phyloP scores from a whole-genome alignment of 2,329 filamentous ascomycete genomes.

The Paecilomyces niveus region DNA sequence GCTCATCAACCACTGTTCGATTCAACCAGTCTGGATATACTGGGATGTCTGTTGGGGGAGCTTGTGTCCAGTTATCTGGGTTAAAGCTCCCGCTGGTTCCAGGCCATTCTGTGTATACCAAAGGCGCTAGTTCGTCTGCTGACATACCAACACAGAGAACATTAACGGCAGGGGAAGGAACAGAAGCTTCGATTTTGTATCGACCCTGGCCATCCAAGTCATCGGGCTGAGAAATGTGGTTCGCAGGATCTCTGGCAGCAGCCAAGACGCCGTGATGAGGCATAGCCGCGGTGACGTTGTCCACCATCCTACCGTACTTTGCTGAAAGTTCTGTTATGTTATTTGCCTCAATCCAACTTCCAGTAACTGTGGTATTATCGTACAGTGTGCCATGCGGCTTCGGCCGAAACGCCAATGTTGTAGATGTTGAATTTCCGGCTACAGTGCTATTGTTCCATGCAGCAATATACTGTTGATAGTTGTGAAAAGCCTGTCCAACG shows the following conservation, averaged over 20 bases:
- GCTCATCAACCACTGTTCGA: conserved; percentile 56
- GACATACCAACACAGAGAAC: conserved; percentile 65
- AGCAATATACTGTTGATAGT: conserved; percentile 55
- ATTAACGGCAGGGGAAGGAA: conserved; percentile 64
- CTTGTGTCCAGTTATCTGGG: conserved; percentile 17
- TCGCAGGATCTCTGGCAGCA: conserved; percentile 55
- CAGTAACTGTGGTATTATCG: conserved; percentile 65
- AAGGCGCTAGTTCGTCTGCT: conserved; percentile 50
- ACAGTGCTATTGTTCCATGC: conserved; percentile 47
- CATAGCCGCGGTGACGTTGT: conserved; percentile 72
- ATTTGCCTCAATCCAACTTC: conserved; percentile 59
- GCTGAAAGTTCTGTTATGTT: conserved; percentile 48
- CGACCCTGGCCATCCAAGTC: conserved; percentile 60
- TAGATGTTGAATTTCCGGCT: conserved; percentile 36
- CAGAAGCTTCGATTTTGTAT: conserved; percentile 61
- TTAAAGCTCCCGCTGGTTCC: conserved; percentile 20
- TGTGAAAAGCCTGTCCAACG: conserved; percentile 61
- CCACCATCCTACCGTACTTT: conserved; percentile 52
- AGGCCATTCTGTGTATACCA: conserved; percentile 60
- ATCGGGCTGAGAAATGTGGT: conserved; percentile 63
- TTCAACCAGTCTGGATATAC: conserved; percentile 43
- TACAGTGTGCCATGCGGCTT: conserved; percentile 56
- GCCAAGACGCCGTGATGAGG: conserved; percentile 64
- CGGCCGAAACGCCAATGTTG: conserved; percentile 46
- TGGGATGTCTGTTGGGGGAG: conserved; percentile 26